phyloP scores from a whole-genome alignment of 129 eudicot genomes.

The Lactuca sativa region DNA sequence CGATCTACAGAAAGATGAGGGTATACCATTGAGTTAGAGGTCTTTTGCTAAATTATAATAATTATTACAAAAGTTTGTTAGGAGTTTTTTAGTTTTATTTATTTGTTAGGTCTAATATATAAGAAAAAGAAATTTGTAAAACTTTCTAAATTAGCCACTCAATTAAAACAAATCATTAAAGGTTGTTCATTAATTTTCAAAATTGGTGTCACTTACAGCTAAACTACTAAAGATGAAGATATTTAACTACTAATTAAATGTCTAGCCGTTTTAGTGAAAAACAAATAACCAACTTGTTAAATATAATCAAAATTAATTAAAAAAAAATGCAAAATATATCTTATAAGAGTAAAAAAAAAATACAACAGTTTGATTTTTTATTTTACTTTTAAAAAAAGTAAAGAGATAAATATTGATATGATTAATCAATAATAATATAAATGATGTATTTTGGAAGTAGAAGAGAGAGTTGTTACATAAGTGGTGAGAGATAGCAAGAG shows the following conservation, averaged over 20 bases:
- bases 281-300: background rate
- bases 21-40: no score
- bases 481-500: conserved; percentile 31
- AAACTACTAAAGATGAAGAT: background rate
- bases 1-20: no score
- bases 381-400: background rate
- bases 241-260: background rate
- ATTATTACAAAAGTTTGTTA: no score
- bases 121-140: background rate
- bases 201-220: background rate
- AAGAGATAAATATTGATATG: no score
- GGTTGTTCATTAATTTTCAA: background rate
- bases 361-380: background rate
- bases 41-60: no score
- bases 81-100: background rate
- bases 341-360: no score
- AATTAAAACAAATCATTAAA: background rate
- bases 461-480: conserved; percentile 20
- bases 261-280: no score
- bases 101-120: background rate
- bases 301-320: no score
- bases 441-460: background rate
- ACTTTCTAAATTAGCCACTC: background rate
- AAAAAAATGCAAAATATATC: background rate
- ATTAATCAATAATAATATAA: background rate